Evolutionary conservation across 2,329 filamentous ascomycete genomes (phyloP), one percentile per base, ranked within the genome.

Genomic region (Colletotrichum falcatum): DNA sequence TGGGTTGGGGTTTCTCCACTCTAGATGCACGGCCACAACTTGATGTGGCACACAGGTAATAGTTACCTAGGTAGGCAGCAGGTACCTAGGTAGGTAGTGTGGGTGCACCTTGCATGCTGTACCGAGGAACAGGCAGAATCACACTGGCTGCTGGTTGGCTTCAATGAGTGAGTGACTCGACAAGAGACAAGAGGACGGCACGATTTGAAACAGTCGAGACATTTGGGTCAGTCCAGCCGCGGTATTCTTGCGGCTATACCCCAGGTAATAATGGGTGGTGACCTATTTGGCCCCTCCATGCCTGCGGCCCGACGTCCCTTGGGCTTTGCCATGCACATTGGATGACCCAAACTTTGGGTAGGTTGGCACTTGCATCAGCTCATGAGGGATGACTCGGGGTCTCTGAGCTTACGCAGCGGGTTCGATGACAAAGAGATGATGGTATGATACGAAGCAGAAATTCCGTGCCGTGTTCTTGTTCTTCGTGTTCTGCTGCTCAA

Each of bases 361-460:
- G 59, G 53, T 68, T 71, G 59, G 64, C 48, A 59, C 53, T 68
- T 63, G 68, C 64, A 23, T 59, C 67, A 59, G 59, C 44, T 26
- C 49, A 20, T 14, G 53, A 59, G 64, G 46, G 64, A 54, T 53
- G 64, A 46, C 16, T 61, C 20, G 49, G 35, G 18, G 49, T 51
- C 37, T 70, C 49, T 70, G 49, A 55, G 63, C 49, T 49, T 39
- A 35, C 33, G 44, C 48, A 42, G 48, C 48, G 37, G 37, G 60
- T 20, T 16, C 26, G 9, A n/a, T 28, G 33, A 23, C 20, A 48
- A 1, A 16, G n/a, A 16, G 30, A 54, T 54, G 30, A 35, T 59
- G 53, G 26, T 20, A 18, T 26, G 55, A 23, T 23, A 18, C 2
- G 18, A n/a, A 42, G 30, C n/a, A 20, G 14, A 20, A 30, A n/a